Evolutionary conservation across 192 early-diverging fungal genomes (phyloP).

Genomic region (Linnemannia elongata): DNA sequence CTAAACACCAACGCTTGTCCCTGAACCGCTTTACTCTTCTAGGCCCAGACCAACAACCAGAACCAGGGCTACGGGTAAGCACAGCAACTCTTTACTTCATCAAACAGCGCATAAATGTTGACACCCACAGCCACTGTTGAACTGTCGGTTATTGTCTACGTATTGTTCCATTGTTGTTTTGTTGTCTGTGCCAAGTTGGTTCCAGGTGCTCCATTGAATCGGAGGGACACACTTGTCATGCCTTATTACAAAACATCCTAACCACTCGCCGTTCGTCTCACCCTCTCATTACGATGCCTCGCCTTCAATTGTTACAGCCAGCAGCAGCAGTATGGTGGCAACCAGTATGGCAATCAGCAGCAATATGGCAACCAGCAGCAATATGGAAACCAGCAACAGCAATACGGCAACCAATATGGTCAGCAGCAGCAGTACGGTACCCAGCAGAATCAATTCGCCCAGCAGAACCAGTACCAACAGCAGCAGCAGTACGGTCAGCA

Average conservation of each 20-base stretch:
- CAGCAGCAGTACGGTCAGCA: constrained; percentile 44
- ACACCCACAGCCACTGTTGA: not conserved
- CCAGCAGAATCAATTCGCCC: constrained; percentile 40
- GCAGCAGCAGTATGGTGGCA: constrained; percentile 35
- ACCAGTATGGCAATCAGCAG: constrained; percentile 36
- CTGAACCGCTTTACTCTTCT: not conserved
- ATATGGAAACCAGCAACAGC: constrained; percentile 16
- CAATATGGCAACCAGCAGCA: constrained; percentile 21
- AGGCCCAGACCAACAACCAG: constrained; percentile 46
- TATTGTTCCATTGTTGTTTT: not conserved
- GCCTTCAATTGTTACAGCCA: not conserved
- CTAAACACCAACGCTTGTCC: not conserved
- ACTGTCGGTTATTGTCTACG: not conserved
- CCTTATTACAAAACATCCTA: not conserved
- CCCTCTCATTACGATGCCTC: constrained; percentile 1
- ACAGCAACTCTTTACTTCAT: not conserved
- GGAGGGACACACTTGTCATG: not conserved
- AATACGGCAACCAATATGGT: constrained; percentile 19
- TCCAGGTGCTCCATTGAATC: not conserved
- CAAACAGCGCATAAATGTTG: not conserved
- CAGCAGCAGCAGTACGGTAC: constrained; percentile 35
- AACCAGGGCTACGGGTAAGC: constrained; percentile 52
- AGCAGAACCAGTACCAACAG: constrained; percentile 41
- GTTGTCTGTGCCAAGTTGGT: not conserved
- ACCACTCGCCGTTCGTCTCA: not conserved